Base-by-base conservation (phyloP, 495 filamentous ascomycete species). In the Symbiotaphrina buchneri region DNA sequence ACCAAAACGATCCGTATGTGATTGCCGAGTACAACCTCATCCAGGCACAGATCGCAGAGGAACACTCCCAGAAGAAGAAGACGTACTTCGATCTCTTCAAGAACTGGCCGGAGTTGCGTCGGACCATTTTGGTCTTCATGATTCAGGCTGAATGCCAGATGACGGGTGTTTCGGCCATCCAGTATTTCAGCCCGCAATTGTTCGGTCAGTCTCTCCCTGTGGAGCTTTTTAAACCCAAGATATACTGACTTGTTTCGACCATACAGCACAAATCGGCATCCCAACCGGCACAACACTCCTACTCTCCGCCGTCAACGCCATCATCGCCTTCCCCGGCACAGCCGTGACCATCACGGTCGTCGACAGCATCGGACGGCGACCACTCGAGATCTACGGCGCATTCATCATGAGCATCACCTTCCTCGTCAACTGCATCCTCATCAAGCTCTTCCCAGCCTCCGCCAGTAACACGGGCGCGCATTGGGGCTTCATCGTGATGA, bases 1-100 rank as follows among this genome's bases (percentile, higher is more conserved):
- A 52, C 28, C 31, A 30, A 18, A 35, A 38, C 23, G 45, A 49
- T 31, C 24, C 42, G 1, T 49, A 40, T 13, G 48, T 52, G 6
- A 24, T 37, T 1, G 48, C 47, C 0, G 48, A 52, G 29, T 49
- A 39, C 36, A 33, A 41, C 6, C 46, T 42, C 20, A 49, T 49
- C 31, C 30, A 34, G 13, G 28, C 26, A 3, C 37, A 41, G 15
- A 41, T 46, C 19, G 33, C 34, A 8, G 34, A 41, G 15, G 43
- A 46, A 27, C 37, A 44, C 20, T 33, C 31, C 19, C 29, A 39
- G 17, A 30, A 35, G 19, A 31, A 27, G 20, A 36, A 41, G 20
- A 40, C 30, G 3, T 44, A 44, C 29, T 5, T 39, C 18, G 41
- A 46, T 15, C 35, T 44, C 18, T 44, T 46, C 29, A 27, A 30